Evolutionary conservation across 225 moss, liverwort and hornwort species (phyloP).

Genomic region (Polytrichum formosum): DNA sequence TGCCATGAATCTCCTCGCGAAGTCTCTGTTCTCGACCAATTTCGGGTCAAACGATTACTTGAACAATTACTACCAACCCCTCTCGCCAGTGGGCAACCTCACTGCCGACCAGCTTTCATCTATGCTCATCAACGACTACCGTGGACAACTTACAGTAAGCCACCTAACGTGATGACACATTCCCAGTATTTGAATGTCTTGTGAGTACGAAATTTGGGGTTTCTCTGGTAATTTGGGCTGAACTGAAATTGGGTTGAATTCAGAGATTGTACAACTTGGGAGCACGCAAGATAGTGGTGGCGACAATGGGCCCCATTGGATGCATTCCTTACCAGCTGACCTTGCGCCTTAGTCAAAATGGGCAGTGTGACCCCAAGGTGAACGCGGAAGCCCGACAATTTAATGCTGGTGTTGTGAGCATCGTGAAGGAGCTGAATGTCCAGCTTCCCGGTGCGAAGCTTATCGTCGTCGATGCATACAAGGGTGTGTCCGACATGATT

Average conservation of each 20-base stretch:
- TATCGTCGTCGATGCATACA: slow-evolving; percentile 59
- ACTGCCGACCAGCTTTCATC: slow-evolving; percentile 14
- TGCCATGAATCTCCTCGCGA: slow-evolving; percentile 21
- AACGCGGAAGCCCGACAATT: slow-evolving; percentile 35
- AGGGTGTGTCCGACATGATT: slow-evolving; percentile 24
- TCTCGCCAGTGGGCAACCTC: slow-evolving; percentile 27
- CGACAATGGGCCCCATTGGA: slow-evolving; percentile 58
- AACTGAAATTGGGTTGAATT: not conserved
- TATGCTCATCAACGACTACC: slow-evolving; percentile 21
- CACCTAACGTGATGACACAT: not conserved
- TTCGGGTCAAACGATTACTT: slow-evolving; percentile 81
- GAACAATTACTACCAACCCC: slow-evolving; percentile 64
- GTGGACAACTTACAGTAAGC: slow-evolving; percentile 21
- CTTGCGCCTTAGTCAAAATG: slow-evolving; percentile 24
- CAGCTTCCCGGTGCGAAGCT: slow-evolving; percentile 43
- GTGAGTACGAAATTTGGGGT: not conserved
- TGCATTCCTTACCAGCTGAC: slow-evolving; percentile 76
- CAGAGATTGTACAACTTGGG: slow-evolving; percentile 62
- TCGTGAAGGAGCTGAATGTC: slow-evolving; percentile 37
- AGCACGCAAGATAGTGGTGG: slow-evolving; percentile 42
- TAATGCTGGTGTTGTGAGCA: slow-evolving; percentile 36
- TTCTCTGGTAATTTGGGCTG: not conserved
- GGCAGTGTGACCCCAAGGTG: slow-evolving; percentile 53
- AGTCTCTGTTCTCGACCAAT: slow-evolving; percentile 50
- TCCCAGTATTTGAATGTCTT: too few species aligned